Percentiles rank a stretch among this genome's conserved stretches.
phyloP scores from a whole-genome alignment of 2,329 filamentous ascomycete genomes.

The Aspergillus puulaauensis region DNA sequence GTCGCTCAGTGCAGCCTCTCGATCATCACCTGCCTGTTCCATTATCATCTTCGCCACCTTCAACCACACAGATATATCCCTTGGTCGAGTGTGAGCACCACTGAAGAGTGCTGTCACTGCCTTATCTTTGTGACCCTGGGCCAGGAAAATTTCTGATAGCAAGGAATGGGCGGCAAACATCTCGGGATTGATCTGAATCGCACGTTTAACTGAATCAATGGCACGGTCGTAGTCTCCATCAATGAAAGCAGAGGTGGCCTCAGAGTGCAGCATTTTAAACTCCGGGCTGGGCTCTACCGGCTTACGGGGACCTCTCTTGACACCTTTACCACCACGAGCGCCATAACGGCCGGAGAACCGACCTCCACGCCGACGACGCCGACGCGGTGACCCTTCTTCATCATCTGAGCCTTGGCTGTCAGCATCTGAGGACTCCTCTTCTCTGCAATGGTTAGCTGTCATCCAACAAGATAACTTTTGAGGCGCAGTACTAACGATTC shows the following conservation, averaged over 20 bases:
- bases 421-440: conserved; percentile 24
- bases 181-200: conserved; percentile 60
- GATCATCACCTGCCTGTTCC: conserved; percentile 48
- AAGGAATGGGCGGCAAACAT: conserved; percentile 62
- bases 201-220: conserved; percentile 45
- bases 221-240: conserved; percentile 48
- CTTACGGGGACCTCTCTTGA: conserved; percentile 47
- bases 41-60: conserved; percentile 57
- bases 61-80: conserved; percentile 58
- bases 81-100: conserved; percentile 57
- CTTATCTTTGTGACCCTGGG: conserved; percentile 57
- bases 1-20: conserved; percentile 44
- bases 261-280: conserved; percentile 48
- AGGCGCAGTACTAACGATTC: conserved; percentile 21
- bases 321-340: conserved; percentile 44
- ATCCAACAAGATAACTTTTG: not conserved
- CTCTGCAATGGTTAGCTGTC: conserved; percentile 19
- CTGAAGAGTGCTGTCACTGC: conserved; percentile 57
- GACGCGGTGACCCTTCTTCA: conserved; percentile 23
- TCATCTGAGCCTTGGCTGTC: conserved; percentile 25
- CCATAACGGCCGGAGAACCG: conserved; percentile 38
- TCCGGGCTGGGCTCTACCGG: conserved; percentile 48
- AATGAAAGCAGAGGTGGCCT: conserved; percentile 50
- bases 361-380: conserved; percentile 31
- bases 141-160: conserved; percentile 58